A percentile compares a stretch with the other conserved stretches of the same genome.
These are phyloP conservation scores for Botryotinia calthae DNA, from an alignment of 2,329 filamentous ascomycete species.

Conservation along the genomic window DNA sequence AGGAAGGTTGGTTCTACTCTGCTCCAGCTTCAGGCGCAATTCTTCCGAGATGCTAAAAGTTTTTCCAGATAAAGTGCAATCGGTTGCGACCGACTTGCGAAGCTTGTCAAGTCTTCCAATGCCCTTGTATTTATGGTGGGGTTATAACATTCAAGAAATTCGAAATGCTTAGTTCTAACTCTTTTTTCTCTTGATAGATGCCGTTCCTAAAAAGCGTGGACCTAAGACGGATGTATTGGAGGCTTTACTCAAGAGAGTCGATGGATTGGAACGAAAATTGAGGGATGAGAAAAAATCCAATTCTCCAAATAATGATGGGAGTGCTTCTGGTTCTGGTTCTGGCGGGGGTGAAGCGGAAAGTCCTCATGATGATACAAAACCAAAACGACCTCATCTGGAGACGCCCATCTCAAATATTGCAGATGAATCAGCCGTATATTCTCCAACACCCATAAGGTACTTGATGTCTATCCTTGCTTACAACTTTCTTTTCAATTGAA, in stretches of 20 bases:
- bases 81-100: constrained; percentile 80
- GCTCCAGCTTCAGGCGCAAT: constrained; percentile 19
- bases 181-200: constrained; percentile 56
- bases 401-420: constrained; percentile 36
- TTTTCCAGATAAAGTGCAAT: constrained; percentile 82
- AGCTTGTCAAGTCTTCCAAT: constrained; percentile 86
- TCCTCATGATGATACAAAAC: constrained; percentile 39
- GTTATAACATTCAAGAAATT: constrained; percentile 38
- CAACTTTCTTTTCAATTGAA: constrained; percentile 4
- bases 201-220: constrained; percentile 83
- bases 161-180: constrained; percentile 14
- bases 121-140: constrained; percentile 82
- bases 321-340: constrained; percentile 22
- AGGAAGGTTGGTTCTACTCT: constrained; percentile 63
- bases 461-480: constrained; percentile 20
- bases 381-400: constrained; percentile 41
- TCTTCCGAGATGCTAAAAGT: constrained; percentile 29
- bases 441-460: constrained; percentile 44
- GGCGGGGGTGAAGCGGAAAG: constrained; percentile 29
- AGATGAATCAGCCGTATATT: constrained; percentile 45
- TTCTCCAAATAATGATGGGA: constrained; percentile 30
- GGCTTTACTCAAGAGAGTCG: constrained; percentile 78
- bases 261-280: constrained; percentile 77
- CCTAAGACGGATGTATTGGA: constrained; percentile 89
- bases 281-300: constrained; percentile 60